These are phyloP conservation scores for Podospora appendiculata DNA, from an alignment of 495 filamentous ascomycete genomes.

Conservation along the genomic window DNA sequence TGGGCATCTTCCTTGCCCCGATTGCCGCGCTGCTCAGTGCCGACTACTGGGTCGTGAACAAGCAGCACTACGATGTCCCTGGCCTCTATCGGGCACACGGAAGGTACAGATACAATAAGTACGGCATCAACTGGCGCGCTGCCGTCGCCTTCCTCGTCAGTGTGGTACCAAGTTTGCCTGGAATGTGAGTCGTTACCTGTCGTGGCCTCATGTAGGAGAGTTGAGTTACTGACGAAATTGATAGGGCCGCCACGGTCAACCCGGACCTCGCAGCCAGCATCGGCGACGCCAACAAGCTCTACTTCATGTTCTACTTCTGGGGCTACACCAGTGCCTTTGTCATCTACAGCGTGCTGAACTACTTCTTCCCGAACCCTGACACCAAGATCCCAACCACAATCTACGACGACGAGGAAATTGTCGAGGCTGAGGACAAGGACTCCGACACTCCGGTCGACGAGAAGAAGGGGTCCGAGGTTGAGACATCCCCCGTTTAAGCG, in stretches of 20 bases:
- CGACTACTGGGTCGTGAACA: conserved; percentile 44
- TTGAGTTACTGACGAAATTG: not conserved
- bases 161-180: conserved; percentile 31
- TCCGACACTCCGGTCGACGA: conserved; percentile 15
- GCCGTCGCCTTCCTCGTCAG: conserved; percentile 31
- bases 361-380: conserved; percentile 28
- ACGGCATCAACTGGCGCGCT: conserved; percentile 37
- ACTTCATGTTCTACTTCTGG: conserved; percentile 33
- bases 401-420: conserved; percentile 17
- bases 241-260: conserved; percentile 19
- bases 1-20: conserved; percentile 38
- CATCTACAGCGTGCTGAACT: conserved; percentile 20
- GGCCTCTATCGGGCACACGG: conserved; percentile 29
- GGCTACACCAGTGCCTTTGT: conserved; percentile 32
- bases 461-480: conserved; percentile 10
- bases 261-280: conserved; percentile 11
- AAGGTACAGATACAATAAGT: conserved; percentile 26
- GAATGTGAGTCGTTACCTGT: conserved; percentile 21
- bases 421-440: conserved; percentile 9
- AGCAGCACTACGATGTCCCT: conserved; percentile 36
- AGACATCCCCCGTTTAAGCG: conserved; percentile 8
- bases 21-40: conserved; percentile 41
- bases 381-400: conserved; percentile 22
- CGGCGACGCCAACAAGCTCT: conserved; percentile 22
- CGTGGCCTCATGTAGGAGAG: not conserved